Base-by-base conservation (phyloP, 176 grass and related monocot genomes). In the Pontederia paniculata region DNA sequence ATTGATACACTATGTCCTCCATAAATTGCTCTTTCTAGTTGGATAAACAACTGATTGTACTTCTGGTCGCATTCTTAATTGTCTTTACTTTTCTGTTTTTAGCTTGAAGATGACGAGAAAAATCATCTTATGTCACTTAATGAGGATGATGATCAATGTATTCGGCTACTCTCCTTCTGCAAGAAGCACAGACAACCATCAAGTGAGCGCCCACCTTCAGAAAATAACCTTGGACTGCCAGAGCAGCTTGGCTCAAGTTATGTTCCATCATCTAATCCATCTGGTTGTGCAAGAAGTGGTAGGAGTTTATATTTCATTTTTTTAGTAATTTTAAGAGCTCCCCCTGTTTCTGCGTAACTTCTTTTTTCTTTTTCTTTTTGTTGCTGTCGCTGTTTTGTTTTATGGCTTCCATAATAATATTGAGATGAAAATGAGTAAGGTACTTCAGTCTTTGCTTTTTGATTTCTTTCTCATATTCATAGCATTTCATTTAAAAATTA, bases 51-150 rank as follows among this genome's bases (percentile, higher is more conserved):
- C 44, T 63, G 12, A 15, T 48, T 48, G 10, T 12, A 14, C 11
- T 45, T 37, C 28, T 14, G 37, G 10, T 21, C 10, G 15, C 12
- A 17, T 15, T 46, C 9, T n/a, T 42, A 28, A 37, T 23, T 48
- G 1, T 6, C 21, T 46, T 60, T 70, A 5, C 48, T 22, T 53
- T 45, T 73, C 69, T 62, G 67, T 78, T 9, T 76, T 62, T 74
- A 98, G 93, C 87, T 91, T 72, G 86, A 98, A 88, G 83, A 98
- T 75, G 93, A 98, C 21, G 83, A 90, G 44, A 90, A 98, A 77
- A 76, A 88, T 54, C 77, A 88, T 52, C 74, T 88, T 16, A 91
- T 98, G 74, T 87, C 82, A 72, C 84, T 84, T 74, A 83, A 88
- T 54, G 93, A 98, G 45, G 93, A 91, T 48, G 83, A 91, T 28